Base-by-base conservation (phyloP, 2,329 filamentous ascomycete species). In the Paraconiothyrium brasiliense region DNA sequence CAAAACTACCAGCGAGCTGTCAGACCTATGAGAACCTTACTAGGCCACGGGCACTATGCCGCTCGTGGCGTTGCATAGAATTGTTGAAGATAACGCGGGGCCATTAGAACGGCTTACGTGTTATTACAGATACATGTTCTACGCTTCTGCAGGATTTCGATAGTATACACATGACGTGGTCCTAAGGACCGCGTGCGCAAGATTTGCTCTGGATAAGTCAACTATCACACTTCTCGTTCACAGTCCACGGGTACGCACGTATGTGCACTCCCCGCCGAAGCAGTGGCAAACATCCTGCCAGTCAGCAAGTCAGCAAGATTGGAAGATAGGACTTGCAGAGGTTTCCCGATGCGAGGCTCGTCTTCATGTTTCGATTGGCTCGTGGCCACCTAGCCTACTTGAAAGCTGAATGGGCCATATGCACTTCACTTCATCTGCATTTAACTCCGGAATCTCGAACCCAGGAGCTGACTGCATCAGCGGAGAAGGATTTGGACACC, bases 401-500 rank as follows among this genome's bases (percentile, higher is more conserved):
- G 43, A 46, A 20, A 24, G 7, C 20, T 13, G 43, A 13, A 20
- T 20, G 20, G 24, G 39, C 39, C 8, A 9, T n/a, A n/a, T 7
- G n/a, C 43, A 8, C 9, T 46, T 10, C 9, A 46, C 43, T 48
- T 48, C 24, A 16, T 10, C 30, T 11, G 47, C 4, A 34, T 1
- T 32, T 11, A 11, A 50, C 16, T 35, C 30, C 11, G 16, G 4
- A 4, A 50, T 50, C 8, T 37, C 22, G 30, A 37, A 22, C 1
- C 34, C 10, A 13, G 16, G 37, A 43, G 51, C 51, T 54, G 51
- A 54, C 37, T 54, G 37, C 24, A 27, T 54, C 37, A 35, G 39
- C 11, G 9, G 14, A 20, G n/a, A 24, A 24, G n/a, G 8, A 24
- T 1, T 16, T 34, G 48, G 48, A 27, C 6, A 48, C 32, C 48